Evolutionary conservation across 2,329 filamentous ascomycete species (phyloP).

Genomic region (Fusarium armeniacum): DNA sequence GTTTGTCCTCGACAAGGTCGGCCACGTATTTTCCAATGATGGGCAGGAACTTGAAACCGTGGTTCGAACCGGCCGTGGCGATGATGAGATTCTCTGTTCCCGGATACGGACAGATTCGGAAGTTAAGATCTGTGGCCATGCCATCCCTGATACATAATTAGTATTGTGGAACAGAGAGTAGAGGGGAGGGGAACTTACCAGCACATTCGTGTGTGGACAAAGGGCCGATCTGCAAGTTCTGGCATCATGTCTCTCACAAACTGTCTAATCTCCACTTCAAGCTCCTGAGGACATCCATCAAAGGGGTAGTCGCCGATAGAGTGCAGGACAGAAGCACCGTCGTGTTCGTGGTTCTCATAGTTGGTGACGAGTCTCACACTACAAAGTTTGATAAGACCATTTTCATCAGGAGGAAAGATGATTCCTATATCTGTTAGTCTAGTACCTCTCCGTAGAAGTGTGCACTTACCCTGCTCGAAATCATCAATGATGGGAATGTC

Average conservation of each 20-base stretch:
- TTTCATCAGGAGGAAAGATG: slow-evolving; percentile 67
- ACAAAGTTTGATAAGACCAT: slow-evolving; percentile 66
- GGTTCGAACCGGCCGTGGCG: slow-evolving; percentile 66
- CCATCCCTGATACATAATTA: slow-evolving; percentile 47
- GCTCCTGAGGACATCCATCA: slow-evolving; percentile 61
- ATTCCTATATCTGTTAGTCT: slow-evolving; percentile 54
- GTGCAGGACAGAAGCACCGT: slow-evolving; percentile 38
- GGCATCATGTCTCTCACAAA: slow-evolving; percentile 59
- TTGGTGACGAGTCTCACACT: slow-evolving; percentile 67
- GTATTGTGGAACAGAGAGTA: background rate
- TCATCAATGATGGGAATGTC: slow-evolving; percentile 55
- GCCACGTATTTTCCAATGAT: slow-evolving; percentile 65
- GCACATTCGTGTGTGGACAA: slow-evolving; percentile 57
- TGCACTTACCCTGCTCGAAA: slow-evolving; percentile 43
- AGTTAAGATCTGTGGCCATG: slow-evolving; percentile 51
- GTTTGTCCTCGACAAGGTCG: slow-evolving; percentile 47
- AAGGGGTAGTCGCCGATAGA: slow-evolving; percentile 44
- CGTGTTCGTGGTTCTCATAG: slow-evolving; percentile 55
- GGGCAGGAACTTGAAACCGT: slow-evolving; percentile 67
- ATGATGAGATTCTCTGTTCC: slow-evolving; percentile 58
- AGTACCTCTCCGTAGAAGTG: accelerated
- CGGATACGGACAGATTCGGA: slow-evolving; percentile 44
- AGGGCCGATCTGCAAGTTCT: slow-evolving; percentile 60
- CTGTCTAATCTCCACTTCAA: slow-evolving; percentile 64
- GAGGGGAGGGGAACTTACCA: slow-evolving; percentile 58